These are phyloP conservation scores for Pseudogymnoascus sp. DNA, from an alignment of 2,329 filamentous ascomycete species.

Conservation along the genomic window DNA sequence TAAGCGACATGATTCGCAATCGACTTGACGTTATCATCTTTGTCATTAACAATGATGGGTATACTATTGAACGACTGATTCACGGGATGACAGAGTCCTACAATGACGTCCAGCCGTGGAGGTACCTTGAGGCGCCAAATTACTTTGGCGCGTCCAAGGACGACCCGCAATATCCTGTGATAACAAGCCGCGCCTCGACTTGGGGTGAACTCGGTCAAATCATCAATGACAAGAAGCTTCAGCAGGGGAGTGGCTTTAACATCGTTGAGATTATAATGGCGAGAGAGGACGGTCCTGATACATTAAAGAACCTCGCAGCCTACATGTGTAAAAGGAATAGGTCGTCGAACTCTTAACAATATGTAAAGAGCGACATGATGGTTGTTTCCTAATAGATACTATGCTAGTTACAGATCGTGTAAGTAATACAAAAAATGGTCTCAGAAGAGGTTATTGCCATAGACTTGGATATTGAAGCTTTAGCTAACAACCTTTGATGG, in stretches of 20 bases:
- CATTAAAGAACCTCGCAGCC: not conserved
- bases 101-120: conserved; percentile 49
- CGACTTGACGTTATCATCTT: conserved; percentile 45
- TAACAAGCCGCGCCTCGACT: not conserved
- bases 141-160: conserved; percentile 43
- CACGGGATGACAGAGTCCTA: conserved; percentile 48
- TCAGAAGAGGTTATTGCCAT: not conserved
- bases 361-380: conserved; percentile 13
- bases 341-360: conserved; percentile 25
- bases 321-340: not conserved
- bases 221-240: not conserved
- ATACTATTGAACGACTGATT: conserved; percentile 53
- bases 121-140: conserved; percentile 42
- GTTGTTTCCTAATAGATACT: conserved; percentile 12
- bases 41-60: conserved; percentile 54
- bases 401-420: conserved; percentile 13
- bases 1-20: conserved; percentile 56
- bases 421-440: not conserved
- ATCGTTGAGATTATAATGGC: conserved; percentile 2
- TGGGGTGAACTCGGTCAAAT: not conserved
- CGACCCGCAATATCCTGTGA: not conserved
- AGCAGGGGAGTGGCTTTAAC: conserved; percentile 1
- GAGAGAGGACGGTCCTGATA: not conserved
- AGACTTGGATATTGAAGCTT: not conserved
- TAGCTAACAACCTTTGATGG: not conserved